Base-by-base conservation (phyloP, 2,329 filamentous ascomycete genomes). In the Sclerotinia sclerotiorum region DNA sequence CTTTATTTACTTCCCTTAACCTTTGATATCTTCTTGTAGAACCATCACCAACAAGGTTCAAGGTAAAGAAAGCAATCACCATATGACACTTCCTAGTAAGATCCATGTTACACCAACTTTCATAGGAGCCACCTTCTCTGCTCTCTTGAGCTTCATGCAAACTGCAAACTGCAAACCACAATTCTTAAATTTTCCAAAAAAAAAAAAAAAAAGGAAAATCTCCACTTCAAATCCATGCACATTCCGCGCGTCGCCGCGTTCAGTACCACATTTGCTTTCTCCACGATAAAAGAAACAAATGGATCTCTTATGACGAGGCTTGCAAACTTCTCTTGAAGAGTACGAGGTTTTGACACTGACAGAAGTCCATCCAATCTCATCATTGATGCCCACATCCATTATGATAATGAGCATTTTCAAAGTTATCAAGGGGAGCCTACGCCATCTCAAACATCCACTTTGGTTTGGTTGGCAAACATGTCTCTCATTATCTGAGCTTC, bases 171-270 rank as follows among this genome's bases (percentile, higher is more conserved):
- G n/a, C 54, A 32, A 35, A 35, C 35, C 19, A 13, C 29, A 32
- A 35, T 35, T 6, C 21, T 21, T 19, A 35, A 32, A 21, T 21
- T 21, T 32, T 17, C 24, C 8, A 58, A 27, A 58, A 39, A 48
- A 58, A 11, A 57, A 15, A 48, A 29, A n/a, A 19, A 6, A 8
- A 27, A 42, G 39, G 39, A 42, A 27, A 2, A 21, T 60, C 57
- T 48, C 57, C 57, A 60, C 39, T 48, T 60, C 42, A n/a, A 60
- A 60, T 27, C 42, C 42, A 60, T 60, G 42, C 24, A 60, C 15
- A 6, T 48, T 60, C 42, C 44, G 35, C 58, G 58, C 58, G 57
- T 61, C 57, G 27, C 46, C 54, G 32, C 54, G 32, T 2, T 56
- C 21, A 39, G 54, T 10, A 56, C 32, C 19, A 49, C 27, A 32